A percentile compares a stretch with the other conserved stretches of the same genome.
Conservation (phyloP, 2,329 filamentous ascomycete species). For the Exophiala sp. region DNA sequence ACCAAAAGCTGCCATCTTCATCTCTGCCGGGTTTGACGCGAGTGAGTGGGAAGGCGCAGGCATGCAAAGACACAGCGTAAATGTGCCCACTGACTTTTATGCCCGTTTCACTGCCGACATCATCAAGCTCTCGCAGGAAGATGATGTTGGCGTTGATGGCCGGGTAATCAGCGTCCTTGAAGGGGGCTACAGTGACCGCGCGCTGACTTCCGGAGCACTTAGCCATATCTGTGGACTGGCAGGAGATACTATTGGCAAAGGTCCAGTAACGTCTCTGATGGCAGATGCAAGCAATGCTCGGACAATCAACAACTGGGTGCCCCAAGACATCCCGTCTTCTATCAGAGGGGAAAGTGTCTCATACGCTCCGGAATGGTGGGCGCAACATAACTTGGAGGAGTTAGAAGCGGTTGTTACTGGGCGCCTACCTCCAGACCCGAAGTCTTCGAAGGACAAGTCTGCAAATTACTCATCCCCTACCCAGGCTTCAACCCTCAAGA, state of each 20-base stretch:
- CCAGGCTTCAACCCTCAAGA: constrained; percentile 77
- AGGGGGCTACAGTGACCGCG: constrained; percentile 91
- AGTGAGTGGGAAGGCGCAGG: constrained; percentile 87
- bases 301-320: constrained; percentile 23
- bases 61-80: constrained; percentile 94
- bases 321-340: neutral
- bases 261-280: neutral
- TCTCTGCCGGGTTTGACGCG: constrained; percentile 94
- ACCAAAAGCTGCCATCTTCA: constrained; percentile 81
- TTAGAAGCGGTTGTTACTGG: constrained; percentile 58
- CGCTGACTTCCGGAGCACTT: constrained; percentile 77
- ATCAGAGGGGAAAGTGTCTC: constrained; percentile 16
- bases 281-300: constrained; percentile 6
- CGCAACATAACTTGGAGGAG: constrained; percentile 57
- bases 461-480: constrained; percentile 83
- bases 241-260: constrained; percentile 4
- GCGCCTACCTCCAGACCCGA: constrained; percentile 45
- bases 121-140: constrained; percentile 72
- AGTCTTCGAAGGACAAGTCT: constrained; percentile 51
- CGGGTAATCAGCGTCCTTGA: constrained; percentile 89
- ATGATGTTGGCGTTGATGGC: constrained; percentile 69
- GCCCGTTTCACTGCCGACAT: constrained; percentile 83
- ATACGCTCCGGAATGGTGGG: constrained; percentile 56
- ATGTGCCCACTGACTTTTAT: constrained; percentile 95
- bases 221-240: constrained; percentile 79